These are phyloP conservation scores for Prunus mume DNA, from an alignment of 306 rosid genomes.

Conservation along the genomic window DNA sequence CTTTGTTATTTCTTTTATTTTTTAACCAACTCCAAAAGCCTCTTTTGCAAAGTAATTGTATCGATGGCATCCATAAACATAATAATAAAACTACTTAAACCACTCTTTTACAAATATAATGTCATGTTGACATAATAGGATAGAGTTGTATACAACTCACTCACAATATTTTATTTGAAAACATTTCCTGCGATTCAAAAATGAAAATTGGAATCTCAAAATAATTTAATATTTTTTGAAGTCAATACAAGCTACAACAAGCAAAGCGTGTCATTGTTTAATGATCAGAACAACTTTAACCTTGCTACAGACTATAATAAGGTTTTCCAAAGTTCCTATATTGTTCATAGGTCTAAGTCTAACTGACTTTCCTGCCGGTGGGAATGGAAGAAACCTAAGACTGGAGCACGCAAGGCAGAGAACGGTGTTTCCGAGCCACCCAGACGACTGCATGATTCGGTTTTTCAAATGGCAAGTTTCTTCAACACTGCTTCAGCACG, in stretches of 20 bases:
- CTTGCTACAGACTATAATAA: not conserved
- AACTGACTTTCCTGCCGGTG: not conserved
- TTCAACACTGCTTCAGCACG: constrained; percentile 78
- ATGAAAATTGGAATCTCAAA: no score
- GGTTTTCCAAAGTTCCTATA: not conserved
- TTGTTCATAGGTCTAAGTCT: not conserved
- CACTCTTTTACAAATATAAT: no score
- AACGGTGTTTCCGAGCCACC: not conserved
- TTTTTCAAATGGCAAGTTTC: constrained; percentile 45
- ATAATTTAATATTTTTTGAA: no score
- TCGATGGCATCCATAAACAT: no score
- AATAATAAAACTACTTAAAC: no score
- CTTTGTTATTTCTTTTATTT: no score
- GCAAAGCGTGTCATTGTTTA: not conserved
- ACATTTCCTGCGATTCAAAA: no score
- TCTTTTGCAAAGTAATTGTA: no score
- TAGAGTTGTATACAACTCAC: no score
- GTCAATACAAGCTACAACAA: not conserved
- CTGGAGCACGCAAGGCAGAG: not conserved
- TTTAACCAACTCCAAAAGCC: no score
- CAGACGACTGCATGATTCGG: not conserved
- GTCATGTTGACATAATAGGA: not conserved
- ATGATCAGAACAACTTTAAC: not conserved
- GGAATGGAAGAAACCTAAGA: not conserved
- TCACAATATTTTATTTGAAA: no score